Evolutionary conservation across 2,329 filamentous ascomycete genomes (phyloP).

Genomic region (Sclerotinia borealis): DNA sequence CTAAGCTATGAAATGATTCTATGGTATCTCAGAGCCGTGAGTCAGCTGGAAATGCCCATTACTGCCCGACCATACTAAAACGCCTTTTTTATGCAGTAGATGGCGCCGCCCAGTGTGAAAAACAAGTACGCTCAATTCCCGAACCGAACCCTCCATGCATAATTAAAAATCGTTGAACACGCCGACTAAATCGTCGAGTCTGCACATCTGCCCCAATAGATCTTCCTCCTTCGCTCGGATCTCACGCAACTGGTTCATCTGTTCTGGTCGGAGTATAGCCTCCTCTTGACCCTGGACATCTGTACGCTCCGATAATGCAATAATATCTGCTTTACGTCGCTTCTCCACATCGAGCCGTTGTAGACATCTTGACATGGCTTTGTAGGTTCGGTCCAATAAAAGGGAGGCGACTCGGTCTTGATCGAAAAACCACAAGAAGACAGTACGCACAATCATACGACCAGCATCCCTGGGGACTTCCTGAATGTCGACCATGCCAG

Average conservation of each 20-base stretch:
- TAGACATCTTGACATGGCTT: constrained; percentile 78
- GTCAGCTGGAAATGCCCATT: background rate
- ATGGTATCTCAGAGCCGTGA: constrained; percentile 10
- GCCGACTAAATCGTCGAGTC: constrained; percentile 79
- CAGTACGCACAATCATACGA: constrained; percentile 72
- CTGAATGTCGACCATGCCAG: constrained; percentile 83
- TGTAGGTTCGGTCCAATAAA: constrained; percentile 77
- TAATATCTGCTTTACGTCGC: constrained; percentile 61
- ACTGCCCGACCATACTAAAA: constrained; percentile 12
- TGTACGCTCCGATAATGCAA: constrained; percentile 75
- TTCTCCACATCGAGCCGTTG: constrained; percentile 76
- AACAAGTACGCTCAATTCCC: constrained; percentile 12
- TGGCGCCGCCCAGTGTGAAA: constrained; percentile 20
- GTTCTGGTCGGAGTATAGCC: constrained; percentile 67
- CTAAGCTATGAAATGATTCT: background rate
- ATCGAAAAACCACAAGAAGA: constrained; percentile 93
- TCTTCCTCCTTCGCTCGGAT: constrained; percentile 63
- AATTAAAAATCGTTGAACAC: constrained; percentile 69
- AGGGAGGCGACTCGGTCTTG: constrained; percentile 62
- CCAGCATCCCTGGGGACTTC: constrained; percentile 87
- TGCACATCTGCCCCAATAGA: constrained; percentile 70
- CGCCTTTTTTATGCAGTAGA: constrained; percentile 16
- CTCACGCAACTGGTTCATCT: constrained; percentile 57
- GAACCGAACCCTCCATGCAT: constrained; percentile 8
- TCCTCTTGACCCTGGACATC: constrained; percentile 76